Conservation (phyloP, 2,329 filamentous ascomycete genomes). For the Beauveria brongniartii region DNA sequence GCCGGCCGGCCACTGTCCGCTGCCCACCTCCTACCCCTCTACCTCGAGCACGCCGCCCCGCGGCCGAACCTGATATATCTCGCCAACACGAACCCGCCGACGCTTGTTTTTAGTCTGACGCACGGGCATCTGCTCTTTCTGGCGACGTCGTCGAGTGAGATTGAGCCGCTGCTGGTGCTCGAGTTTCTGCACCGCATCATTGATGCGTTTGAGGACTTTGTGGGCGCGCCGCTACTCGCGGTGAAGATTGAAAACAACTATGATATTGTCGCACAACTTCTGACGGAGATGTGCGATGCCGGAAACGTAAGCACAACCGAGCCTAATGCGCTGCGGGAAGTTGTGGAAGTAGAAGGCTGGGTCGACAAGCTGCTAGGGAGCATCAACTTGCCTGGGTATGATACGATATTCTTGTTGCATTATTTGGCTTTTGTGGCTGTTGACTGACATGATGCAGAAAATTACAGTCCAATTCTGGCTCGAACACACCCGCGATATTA, state of each 20-base stretch:
- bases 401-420: neutral
- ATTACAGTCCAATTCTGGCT: slow-evolving; percentile 29
- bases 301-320: slow-evolving; percentile 87
- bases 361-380: slow-evolving; percentile 83
- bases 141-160: slow-evolving; percentile 75
- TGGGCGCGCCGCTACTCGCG: slow-evolving; percentile 78
- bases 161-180: slow-evolving; percentile 80
- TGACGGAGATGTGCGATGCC: slow-evolving; percentile 94
- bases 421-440: neutral
- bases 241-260: slow-evolving; percentile 84
- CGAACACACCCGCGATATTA: slow-evolving; percentile 32
- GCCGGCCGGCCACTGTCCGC: slow-evolving; percentile 72
- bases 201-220: slow-evolving; percentile 88
- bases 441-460: slow-evolving; percentile 26
- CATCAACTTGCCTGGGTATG: slow-evolving; percentile 71
- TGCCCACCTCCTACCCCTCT: slow-evolving; percentile 71
- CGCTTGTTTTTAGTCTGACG: slow-evolving; percentile 78
- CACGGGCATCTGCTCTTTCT: slow-evolving; percentile 84
- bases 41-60: slow-evolving; percentile 72
- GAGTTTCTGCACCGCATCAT: slow-evolving; percentile 92
- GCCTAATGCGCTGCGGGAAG: slow-evolving; percentile 81
- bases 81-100: slow-evolving; percentile 72
- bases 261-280: slow-evolving; percentile 85
- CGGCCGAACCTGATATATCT: slow-evolving; percentile 83
- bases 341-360: slow-evolving; percentile 85